A percentile compares a stretch with the other conserved stretches of the same genome.
Conservation (phyloP, 2,329 filamentous ascomycete genomes). For the Aspergillus fischeri region DNA sequence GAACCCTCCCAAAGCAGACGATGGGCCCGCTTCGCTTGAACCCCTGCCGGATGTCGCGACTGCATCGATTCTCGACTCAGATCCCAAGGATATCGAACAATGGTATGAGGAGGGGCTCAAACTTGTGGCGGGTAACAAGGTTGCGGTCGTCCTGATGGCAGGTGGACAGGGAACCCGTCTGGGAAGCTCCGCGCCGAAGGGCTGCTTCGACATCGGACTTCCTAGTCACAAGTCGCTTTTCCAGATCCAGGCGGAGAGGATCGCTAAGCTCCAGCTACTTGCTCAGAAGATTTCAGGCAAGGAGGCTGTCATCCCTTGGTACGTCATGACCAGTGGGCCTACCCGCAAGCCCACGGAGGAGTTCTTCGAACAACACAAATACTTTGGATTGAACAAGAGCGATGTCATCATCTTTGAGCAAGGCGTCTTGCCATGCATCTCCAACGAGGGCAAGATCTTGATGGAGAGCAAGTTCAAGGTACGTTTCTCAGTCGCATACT, state of each 20-base stretch:
- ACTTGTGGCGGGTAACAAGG: constrained; percentile 64
- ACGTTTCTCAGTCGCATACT: constrained; percentile 12
- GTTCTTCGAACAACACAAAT: constrained; percentile 85
- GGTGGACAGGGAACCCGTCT: constrained; percentile 93
- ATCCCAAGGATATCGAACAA: constrained; percentile 67
- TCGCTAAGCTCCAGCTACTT: constrained; percentile 77
- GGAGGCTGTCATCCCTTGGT: constrained; percentile 79
- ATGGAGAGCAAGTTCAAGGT: constrained; percentile 83
- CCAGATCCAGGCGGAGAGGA: constrained; percentile 95
- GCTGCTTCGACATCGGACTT: constrained; percentile 93
- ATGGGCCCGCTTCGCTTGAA: constrained; percentile 60
- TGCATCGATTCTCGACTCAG: constrained; percentile 88
- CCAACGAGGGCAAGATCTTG: constrained; percentile 95
- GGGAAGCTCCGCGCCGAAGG: constrained; percentile 93
- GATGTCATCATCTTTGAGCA: constrained; percentile 96
- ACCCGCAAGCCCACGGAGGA: constrained; percentile 87
- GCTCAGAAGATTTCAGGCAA: constrained; percentile 65
- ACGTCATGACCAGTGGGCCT: constrained; percentile 98
- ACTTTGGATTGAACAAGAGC: constrained; percentile 81
- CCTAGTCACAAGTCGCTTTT: constrained; percentile 92
- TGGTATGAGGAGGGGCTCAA: constrained; percentile 75
- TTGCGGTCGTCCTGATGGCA: constrained; percentile 90
- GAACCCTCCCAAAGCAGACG: constrained; percentile 62
- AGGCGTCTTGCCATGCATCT: constrained; percentile 93
- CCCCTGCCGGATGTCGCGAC: constrained; percentile 82